Conservation (phyloP, 129 eudicot genomes). For the Tagetes patula region DNA sequence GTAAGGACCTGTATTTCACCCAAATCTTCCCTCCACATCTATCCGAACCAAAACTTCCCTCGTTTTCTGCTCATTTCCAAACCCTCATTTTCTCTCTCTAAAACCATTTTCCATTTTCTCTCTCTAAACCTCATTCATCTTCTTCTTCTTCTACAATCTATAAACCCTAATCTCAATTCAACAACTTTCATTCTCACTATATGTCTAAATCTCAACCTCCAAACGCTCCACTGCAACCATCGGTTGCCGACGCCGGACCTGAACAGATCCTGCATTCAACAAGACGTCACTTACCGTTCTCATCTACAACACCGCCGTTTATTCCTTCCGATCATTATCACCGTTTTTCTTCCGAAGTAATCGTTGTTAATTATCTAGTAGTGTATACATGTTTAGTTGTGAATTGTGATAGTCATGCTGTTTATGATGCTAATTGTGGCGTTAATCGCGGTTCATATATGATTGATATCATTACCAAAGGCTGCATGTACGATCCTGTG, state of each 20-base stretch:
- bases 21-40: conserved; percentile 91
- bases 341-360: conserved; percentile 64
- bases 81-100: no score
- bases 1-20: conserved; percentile 16
- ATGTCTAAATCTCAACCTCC: conserved; percentile 50
- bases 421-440: conserved; percentile 3
- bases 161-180: no score
- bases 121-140: no score
- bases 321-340: conserved; percentile 63
- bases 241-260: conserved; percentile 39
- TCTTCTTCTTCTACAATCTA: no score
- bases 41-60: conserved; percentile 75
- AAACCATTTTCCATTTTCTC: no score
- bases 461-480: no score
- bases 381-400: conserved; percentile 16
- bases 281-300: conserved; percentile 63
- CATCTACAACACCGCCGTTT: conserved; percentile 76
- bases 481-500: no score
- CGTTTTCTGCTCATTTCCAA: no score
- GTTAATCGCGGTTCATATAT: no score
- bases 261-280: conserved; percentile 55
- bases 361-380: conserved; percentile 77
- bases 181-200: no score
- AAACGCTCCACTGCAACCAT: conserved; percentile 43
- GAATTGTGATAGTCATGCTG: conserved; percentile 6